Conservation (phyloP, 345 rosid genomes). For the Stellera chamaejasme region DNA sequence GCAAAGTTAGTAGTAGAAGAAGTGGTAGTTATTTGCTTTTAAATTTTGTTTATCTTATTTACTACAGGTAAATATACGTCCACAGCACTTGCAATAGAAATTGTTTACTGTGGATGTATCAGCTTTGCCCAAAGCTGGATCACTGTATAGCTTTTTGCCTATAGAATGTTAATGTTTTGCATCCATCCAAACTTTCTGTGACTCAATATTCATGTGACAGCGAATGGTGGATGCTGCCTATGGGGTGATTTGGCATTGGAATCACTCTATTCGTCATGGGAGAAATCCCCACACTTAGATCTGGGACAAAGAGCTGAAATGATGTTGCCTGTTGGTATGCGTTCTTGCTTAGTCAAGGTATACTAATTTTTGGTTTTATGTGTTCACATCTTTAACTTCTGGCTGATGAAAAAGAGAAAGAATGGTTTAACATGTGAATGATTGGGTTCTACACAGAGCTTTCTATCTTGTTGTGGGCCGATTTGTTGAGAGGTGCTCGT, state of each 20-base stretch:
- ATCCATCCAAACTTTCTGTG: slow-evolving; percentile 5
- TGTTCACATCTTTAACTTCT: background rate
- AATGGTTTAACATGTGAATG: too few relatives aligned
- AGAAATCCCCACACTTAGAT: slow-evolving; percentile 69
- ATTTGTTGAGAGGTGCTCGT: too few relatives aligned
- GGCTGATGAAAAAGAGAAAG: too few relatives aligned
- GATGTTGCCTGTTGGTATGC: slow-evolving; percentile 59
- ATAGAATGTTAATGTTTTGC: slow-evolving; percentile 1
- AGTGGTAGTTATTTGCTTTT: slow-evolving; percentile 8
- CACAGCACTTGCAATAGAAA: too few relatives aligned
- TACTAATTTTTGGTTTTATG: slow-evolving; percentile 2
- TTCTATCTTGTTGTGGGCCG: too few relatives aligned
- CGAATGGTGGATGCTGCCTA: slow-evolving; percentile 77
- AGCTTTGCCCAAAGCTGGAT: background rate
- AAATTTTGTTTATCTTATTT: background rate
- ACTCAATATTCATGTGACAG: slow-evolving; percentile 29
- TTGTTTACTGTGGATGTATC: too few relatives aligned
- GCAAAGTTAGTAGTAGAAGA: background rate
- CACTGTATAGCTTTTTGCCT: background rate
- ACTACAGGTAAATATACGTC: too few relatives aligned
- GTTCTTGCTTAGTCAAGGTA: slow-evolving; percentile 81
- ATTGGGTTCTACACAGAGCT: too few relatives aligned
- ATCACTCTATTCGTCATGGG: slow-evolving; percentile 59
- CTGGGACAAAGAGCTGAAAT: slow-evolving; percentile 81
- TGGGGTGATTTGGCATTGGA: slow-evolving; percentile 79